These are phyloP conservation scores for Leucocoprinus sp. DNA, from an alignment of 768 basidiomycete species.

Conservation along the genomic window DNA sequence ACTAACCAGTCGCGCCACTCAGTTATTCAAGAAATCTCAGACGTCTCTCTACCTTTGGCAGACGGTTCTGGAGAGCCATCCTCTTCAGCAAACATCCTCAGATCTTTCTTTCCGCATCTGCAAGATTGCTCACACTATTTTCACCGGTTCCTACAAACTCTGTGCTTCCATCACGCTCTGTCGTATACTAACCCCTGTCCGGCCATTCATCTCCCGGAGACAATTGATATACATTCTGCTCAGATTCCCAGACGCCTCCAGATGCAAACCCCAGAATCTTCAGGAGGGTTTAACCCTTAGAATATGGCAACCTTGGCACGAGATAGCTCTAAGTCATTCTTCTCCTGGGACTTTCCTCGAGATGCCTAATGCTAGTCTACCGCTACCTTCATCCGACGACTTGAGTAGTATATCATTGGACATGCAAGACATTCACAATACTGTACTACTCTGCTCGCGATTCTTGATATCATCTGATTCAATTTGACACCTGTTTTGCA, in stretches of 20 bases:
- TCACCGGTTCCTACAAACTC: slow-evolving; percentile 20
- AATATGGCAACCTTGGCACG: slow-evolving; percentile 47
- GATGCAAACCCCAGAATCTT: slow-evolving; percentile 3
- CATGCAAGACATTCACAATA: slow-evolving; percentile 16
- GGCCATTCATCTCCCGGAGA: slow-evolving; percentile 7
- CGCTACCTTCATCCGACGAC: slow-evolving; percentile 16
- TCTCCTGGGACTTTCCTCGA: slow-evolving; percentile 10
- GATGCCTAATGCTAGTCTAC: slow-evolving; percentile 19
- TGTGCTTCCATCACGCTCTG: slow-evolving; percentile 33
- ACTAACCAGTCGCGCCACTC: slow-evolving; percentile 41
- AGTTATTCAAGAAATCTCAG: slow-evolving; percentile 32
- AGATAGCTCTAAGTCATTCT: slow-evolving; percentile 16
- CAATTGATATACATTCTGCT: slow-evolving; percentile 4
- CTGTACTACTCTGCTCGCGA: slow-evolving; percentile 24
- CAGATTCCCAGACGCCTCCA: background rate
- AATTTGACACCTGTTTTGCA: slow-evolving; percentile 1
- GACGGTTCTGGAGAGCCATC: slow-evolving; percentile 35
- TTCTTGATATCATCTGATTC: slow-evolving; percentile 13
- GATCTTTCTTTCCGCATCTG: slow-evolving; percentile 39
- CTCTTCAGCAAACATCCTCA: slow-evolving; percentile 23
- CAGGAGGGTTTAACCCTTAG: slow-evolving; percentile 17
- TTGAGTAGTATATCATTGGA: slow-evolving; percentile 13
- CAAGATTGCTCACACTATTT: slow-evolving; percentile 29
- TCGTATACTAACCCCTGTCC: slow-evolving; percentile 14
- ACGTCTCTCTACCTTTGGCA: slow-evolving; percentile 47